These are phyloP conservation scores for Arabidopsis arenosa DNA, from an alignment of 345 rosid genomes.

Conservation along the genomic window DNA sequence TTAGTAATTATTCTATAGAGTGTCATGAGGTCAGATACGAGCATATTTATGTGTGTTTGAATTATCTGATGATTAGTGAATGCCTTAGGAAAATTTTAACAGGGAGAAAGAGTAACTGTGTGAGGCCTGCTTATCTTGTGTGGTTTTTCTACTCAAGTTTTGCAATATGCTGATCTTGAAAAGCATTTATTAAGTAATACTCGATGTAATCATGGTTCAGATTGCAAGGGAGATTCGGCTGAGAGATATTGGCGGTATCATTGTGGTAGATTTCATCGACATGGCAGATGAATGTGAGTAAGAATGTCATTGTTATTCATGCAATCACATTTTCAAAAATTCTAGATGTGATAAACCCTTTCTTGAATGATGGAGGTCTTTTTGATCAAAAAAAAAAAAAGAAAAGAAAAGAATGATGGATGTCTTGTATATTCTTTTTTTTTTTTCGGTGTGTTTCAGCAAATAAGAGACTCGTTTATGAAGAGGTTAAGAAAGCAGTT, in stretches of 20 bases:
- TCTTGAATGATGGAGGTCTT: slow-evolving; percentile 18
- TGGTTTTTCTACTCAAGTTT: slow-evolving; percentile 26
- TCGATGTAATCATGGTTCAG: slow-evolving; percentile 52
- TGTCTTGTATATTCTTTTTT: background rate
- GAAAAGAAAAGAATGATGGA: slow-evolving; percentile 26
- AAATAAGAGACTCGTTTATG: slow-evolving; percentile 85
- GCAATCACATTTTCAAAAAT: background rate
- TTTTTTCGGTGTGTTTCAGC: slow-evolving; percentile 57
- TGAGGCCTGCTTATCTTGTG: slow-evolving; percentile 10
- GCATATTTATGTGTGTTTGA: background rate
- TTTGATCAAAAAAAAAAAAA: too few relatives aligned
- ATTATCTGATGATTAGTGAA: slow-evolving; percentile 7
- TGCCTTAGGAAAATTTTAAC: slow-evolving; percentile 11
- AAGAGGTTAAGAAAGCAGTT: slow-evolving; percentile 91
- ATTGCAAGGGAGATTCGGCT: slow-evolving; percentile 96
- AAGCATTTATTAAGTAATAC: slow-evolving; percentile 15
- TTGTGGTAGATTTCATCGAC: slow-evolving; percentile 97
- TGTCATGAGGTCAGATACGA: slow-evolving; percentile 8
- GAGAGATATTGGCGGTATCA: slow-evolving; percentile 95
- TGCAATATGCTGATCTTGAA: slow-evolving; percentile 29
- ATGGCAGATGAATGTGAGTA: slow-evolving; percentile 89
- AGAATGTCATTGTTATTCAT: slow-evolving; percentile 39
- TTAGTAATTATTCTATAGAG: slow-evolving; percentile 13
- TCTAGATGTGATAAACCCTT: slow-evolving; percentile 8
- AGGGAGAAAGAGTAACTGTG: slow-evolving; percentile 25